Conservation (phyloP, 352 stramenopile genomes). For the Pythium biforme region DNA sequence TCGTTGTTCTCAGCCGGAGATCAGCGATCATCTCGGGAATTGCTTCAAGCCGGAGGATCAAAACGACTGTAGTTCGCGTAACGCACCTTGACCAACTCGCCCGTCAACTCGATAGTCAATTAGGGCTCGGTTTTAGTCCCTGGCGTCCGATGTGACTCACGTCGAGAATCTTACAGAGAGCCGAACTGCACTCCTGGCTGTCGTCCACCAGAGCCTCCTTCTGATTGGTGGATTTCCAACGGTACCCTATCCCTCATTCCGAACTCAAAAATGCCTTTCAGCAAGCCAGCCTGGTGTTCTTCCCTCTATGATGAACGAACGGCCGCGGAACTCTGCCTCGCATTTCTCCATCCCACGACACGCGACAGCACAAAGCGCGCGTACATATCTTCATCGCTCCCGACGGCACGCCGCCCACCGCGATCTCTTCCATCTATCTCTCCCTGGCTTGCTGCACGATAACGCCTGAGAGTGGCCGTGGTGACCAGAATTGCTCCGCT, state of each 20-base stretch:
- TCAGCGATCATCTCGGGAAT: no score
- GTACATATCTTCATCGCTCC: constrained; percentile 1
- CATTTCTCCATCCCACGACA: constrained; percentile 10
- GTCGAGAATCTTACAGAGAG: background rate
- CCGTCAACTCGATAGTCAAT: no score
- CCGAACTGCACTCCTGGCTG: constrained; percentile 3
- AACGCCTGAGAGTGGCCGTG: no score
- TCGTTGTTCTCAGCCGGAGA: no score
- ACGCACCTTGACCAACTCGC: no score
- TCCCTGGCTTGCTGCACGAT: no score
- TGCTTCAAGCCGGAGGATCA: no score
- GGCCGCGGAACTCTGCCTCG: background rate
- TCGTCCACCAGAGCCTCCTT: constrained; percentile 7
- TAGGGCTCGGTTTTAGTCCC: constrained; percentile 1
- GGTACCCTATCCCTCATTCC: constrained; percentile 4
- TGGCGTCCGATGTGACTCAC: constrained; percentile 11
- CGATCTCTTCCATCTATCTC: no score
- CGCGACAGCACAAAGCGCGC: constrained; percentile 1
- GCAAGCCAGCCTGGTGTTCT: constrained; percentile 1
- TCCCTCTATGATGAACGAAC: constrained; percentile 4
- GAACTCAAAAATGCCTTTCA: constrained; percentile 7
- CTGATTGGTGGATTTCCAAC: constrained; percentile 3
- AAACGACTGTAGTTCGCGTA: no score
- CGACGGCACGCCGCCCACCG: background rate
- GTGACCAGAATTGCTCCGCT: no score